phyloP scores from a whole-genome alignment of 140 eudicot genomes.

The Artemisia princeps region DNA sequence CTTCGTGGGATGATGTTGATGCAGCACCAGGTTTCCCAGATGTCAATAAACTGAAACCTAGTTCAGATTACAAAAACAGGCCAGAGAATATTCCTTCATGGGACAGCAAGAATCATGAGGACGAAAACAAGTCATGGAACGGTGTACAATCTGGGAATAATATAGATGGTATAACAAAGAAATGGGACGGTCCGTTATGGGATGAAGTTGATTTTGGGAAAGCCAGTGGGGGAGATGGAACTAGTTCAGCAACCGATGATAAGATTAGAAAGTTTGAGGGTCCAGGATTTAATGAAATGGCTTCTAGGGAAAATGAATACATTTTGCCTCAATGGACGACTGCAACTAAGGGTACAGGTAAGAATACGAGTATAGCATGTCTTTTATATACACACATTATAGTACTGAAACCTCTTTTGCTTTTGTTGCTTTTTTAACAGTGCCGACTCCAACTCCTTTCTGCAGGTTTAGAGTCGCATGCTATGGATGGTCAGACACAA shows the following conservation, averaged over 20 bases:
- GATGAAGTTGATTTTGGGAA: slow-evolving; percentile 19
- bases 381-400: no score
- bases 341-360: not conserved
- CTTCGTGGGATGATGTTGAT: slow-evolving; percentile 29
- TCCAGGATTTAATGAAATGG: slow-evolving; percentile 4
- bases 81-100: slow-evolving; percentile 1
- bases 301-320: slow-evolving; percentile 13
- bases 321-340: slow-evolving; percentile 9
- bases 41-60: not conserved
- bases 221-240: slow-evolving; percentile 9
- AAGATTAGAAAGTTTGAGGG: slow-evolving; percentile 15
- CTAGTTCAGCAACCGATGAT: slow-evolving; percentile 13
- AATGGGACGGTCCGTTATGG: slow-evolving; percentile 25
- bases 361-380: not conserved
- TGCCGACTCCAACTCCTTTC: not conserved
- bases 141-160: slow-evolving; percentile 11
- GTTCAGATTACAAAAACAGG: slow-evolving; percentile 6
- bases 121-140: slow-evolving; percentile 12
- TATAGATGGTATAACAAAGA: slow-evolving; percentile 9
- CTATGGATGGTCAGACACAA: not conserved
- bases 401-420: no score
- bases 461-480: not conserved
- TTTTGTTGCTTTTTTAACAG: no score
- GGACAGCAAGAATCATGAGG: not conserved
- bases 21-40: not conserved